phyloP scores from a whole-genome alignment of 768 basidiomycete species.

The Neoboletus brunneissimus region DNA sequence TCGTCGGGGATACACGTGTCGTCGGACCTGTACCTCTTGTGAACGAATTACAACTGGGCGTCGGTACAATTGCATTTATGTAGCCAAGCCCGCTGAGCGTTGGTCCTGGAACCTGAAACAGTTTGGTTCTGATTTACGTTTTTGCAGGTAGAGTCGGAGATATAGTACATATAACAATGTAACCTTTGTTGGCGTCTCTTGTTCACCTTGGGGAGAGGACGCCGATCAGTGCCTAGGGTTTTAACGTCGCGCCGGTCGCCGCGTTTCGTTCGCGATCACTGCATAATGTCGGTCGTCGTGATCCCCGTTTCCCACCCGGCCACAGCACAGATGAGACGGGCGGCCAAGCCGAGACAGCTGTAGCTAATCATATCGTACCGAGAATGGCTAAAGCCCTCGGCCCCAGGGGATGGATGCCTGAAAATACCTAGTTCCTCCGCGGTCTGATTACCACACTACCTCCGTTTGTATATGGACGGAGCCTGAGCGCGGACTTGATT shows the following conservation, averaged over 20 bases:
- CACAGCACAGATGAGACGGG: not conserved
- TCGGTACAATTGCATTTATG: not conserved
- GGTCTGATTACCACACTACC: conserved; percentile 25
- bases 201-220: not conserved
- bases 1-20: not conserved
- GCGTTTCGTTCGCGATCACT: not conserved
- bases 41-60: not conserved
- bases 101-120: conserved; percentile 7
- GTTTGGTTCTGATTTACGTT: conserved; percentile 21
- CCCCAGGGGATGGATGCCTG: conserved; percentile 20
- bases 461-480: conserved; percentile 15
- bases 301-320: conserved; percentile 10
- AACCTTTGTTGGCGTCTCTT: not conserved
- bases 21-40: not conserved
- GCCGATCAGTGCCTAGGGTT: not conserved
- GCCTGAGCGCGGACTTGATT: not conserved
- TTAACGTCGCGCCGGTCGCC: not conserved
- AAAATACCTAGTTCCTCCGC: conserved; percentile 13
- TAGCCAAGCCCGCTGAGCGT: not conserved
- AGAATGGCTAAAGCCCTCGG: conserved; percentile 20
- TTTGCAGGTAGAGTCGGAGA: not conserved
- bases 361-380: conserved; percentile 16
- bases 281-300: not conserved
- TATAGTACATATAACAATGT: not conserved
- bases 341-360: not conserved